phyloP scores from a whole-genome alignment of 2,329 filamentous ascomycete species.

The Lecanicillium sp. region DNA sequence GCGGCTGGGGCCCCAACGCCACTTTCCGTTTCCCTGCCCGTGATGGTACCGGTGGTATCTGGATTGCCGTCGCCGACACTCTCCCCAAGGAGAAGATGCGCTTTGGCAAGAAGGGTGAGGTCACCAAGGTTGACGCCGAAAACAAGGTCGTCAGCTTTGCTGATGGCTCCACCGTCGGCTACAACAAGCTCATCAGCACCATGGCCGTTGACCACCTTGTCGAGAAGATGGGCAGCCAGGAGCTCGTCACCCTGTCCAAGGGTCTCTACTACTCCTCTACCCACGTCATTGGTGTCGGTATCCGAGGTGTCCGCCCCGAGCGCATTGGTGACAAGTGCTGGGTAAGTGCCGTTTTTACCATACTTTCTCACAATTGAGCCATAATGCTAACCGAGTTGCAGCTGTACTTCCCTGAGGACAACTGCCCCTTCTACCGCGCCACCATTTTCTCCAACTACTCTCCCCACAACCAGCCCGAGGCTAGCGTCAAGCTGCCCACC shows the following conservation, averaged over 20 bases:
- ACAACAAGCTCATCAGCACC: slow-evolving; percentile 85
- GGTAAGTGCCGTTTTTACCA: slow-evolving; percentile 39
- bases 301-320: slow-evolving; percentile 85
- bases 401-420: slow-evolving; percentile 97
- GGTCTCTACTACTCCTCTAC: slow-evolving; percentile 94
- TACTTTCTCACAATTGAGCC: slow-evolving; percentile 1
- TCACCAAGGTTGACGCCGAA: slow-evolving; percentile 78
- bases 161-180: slow-evolving; percentile 82
- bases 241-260: slow-evolving; percentile 77
- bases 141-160: slow-evolving; percentile 74
- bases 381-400: slow-evolving; percentile 22
- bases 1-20: slow-evolving; percentile 96
- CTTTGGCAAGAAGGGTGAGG: slow-evolving; percentile 77
- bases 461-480: slow-evolving; percentile 88
- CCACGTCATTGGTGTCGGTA: slow-evolving; percentile 92
- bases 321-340: slow-evolving; percentile 99
- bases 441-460: slow-evolving; percentile 99
- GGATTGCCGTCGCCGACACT: slow-evolving; percentile 93
- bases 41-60: slow-evolving; percentile 96
- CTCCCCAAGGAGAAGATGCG: slow-evolving; percentile 85
- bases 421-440: slow-evolving; percentile 98
- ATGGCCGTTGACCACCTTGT: slow-evolving; percentile 91
- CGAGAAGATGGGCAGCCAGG: slow-evolving; percentile 78
- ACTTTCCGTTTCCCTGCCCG: slow-evolving; percentile 97
- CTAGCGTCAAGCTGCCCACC: slow-evolving; percentile 77